Evolutionary conservation across 1,284 basidiomycete species (phyloP).

Genomic region (Rhodotorula sp.): DNA sequence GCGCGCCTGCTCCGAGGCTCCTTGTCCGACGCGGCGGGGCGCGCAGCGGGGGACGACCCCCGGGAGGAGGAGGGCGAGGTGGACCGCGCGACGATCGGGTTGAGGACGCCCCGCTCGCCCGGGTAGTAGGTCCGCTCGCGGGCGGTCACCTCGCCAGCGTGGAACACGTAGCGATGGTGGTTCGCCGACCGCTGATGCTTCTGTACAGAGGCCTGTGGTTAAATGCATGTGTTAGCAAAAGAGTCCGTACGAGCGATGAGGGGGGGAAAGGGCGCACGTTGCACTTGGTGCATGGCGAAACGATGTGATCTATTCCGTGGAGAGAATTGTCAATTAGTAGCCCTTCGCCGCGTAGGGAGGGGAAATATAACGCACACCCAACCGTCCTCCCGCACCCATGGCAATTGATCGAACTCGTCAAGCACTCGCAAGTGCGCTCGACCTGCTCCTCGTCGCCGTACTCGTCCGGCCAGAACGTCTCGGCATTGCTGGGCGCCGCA

Average conservation of each 20-base stretch:
- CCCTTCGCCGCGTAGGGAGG: conserved; percentile 53
- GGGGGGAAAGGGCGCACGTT: conserved; percentile 53
- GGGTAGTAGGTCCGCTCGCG: conserved; percentile 69
- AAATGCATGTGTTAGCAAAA: conserved; percentile 45
- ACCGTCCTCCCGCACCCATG: conserved; percentile 74
- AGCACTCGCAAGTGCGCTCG: conserved; percentile 65
- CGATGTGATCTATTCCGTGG: conserved; percentile 20
- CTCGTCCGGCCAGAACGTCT: conserved; percentile 45
- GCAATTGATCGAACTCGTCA: conserved; percentile 75
- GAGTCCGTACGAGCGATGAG: background rate
- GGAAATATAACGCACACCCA: conserved; percentile 76
- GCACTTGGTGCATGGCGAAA: conserved; percentile 62
- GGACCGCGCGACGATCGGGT: conserved; percentile 14
- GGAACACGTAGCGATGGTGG: conserved; percentile 84
- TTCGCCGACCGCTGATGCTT: conserved; percentile 62
- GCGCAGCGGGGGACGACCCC: conserved; percentile 5
- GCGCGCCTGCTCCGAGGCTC: background rate
- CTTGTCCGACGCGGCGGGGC: conserved; percentile 1
- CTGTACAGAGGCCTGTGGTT: conserved; percentile 46
- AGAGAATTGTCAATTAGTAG: conserved; percentile 48
- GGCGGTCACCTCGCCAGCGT: conserved; percentile 71
- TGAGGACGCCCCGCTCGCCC: conserved; percentile 67
- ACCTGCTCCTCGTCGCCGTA: conserved; percentile 55
- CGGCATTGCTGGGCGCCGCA: conserved; percentile 74
- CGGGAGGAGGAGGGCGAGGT: background rate